Evolutionary conservation across 2,329 filamentous ascomycete genomes (phyloP).

Genomic region (Chalaropsis thielavioides): DNA sequence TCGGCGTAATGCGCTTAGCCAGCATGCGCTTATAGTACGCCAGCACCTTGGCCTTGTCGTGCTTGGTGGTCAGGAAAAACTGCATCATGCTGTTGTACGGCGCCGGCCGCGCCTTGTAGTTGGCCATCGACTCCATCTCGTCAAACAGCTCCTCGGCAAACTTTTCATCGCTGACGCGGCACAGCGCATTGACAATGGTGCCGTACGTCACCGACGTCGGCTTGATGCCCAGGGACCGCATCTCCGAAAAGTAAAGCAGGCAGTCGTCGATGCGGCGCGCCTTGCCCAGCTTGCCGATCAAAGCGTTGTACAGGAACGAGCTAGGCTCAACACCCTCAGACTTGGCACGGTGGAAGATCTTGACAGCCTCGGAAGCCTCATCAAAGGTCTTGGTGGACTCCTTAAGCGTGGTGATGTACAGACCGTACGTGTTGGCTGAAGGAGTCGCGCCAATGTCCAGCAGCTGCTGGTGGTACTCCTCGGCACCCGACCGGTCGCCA

Average conservation of each 20-base stretch:
- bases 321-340: slow-evolving; percentile 88
- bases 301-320: slow-evolving; percentile 93
- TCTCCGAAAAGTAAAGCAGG: slow-evolving; percentile 94
- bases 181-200: slow-evolving; percentile 93
- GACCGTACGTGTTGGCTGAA: slow-evolving; percentile 91
- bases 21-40: slow-evolving; percentile 93
- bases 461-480: slow-evolving; percentile 81
- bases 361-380: slow-evolving; percentile 89
- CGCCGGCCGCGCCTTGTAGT: slow-evolving; percentile 94
- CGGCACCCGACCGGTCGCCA: slow-evolving; percentile 65
- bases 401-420: slow-evolving; percentile 98
- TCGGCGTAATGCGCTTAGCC: slow-evolving; percentile 71
- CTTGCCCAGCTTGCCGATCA: slow-evolving; percentile 97
- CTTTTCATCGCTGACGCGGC: slow-evolving; percentile 92
- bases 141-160: slow-evolving; percentile 97
- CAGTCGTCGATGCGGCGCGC: slow-evolving; percentile 96
- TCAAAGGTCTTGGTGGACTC: slow-evolving; percentile 96
- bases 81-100: slow-evolving; percentile 99
- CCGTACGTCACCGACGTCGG: slow-evolving; percentile 97
- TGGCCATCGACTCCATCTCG: slow-evolving; percentile 97
- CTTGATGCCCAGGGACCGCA: slow-evolving; percentile 82
- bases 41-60: slow-evolving; percentile 84
- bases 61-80: slow-evolving; percentile 95
- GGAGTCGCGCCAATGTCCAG: slow-evolving; percentile 80
- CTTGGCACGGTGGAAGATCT: slow-evolving; percentile 91